phyloP scores from a whole-genome alignment of 2,329 filamentous ascomycete species.

The Pseudogymnoascus sp. region DNA sequence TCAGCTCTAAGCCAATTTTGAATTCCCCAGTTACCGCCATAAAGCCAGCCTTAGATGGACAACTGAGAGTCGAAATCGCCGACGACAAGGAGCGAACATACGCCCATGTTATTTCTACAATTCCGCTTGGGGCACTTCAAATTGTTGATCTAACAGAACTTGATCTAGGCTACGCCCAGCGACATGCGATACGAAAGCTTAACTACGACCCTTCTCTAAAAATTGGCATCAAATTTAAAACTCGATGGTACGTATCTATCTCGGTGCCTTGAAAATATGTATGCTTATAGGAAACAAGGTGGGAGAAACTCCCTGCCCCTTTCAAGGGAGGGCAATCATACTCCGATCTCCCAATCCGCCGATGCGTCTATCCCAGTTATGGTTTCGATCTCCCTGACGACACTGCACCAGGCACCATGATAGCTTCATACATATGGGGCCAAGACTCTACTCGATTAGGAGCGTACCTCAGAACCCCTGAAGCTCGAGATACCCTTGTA shows the following conservation, averaged over 20 bases:
- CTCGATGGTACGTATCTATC: constrained; percentile 25
- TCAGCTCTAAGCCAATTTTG: constrained; percentile 8
- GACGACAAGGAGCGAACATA: constrained; percentile 9
- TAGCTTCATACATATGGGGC: constrained; percentile 31
- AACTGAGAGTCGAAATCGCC: constrained; percentile 8
- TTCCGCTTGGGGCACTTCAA: constrained; percentile 14
- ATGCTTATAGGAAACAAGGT: neutral
- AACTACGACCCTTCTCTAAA: constrained; percentile 25
- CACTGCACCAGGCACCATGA: constrained; percentile 26
- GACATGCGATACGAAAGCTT: constrained; percentile 26
- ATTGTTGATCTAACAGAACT: constrained; percentile 15
- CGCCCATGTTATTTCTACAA: constrained; percentile 17
- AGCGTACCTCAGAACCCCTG: constrained; percentile 11
- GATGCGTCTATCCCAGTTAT: constrained; percentile 29
- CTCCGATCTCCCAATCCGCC: constrained; percentile 24
- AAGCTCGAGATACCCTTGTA: constrained; percentile 18
- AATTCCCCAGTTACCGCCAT: constrained; percentile 8
- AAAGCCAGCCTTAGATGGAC: constrained; percentile 10
- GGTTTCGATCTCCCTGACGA: constrained; percentile 18
- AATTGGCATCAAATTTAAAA: constrained; percentile 27
- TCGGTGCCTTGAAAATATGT: constrained; percentile 15
- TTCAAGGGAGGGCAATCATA: constrained; percentile 20
- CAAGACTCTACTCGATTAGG: constrained; percentile 31
- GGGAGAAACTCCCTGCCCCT: neutral
- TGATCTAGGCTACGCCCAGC: constrained; percentile 16